Evolutionary conservation across 768 basidiomycete genomes (phyloP).

Genomic region (Tephrocybe sp.): DNA sequence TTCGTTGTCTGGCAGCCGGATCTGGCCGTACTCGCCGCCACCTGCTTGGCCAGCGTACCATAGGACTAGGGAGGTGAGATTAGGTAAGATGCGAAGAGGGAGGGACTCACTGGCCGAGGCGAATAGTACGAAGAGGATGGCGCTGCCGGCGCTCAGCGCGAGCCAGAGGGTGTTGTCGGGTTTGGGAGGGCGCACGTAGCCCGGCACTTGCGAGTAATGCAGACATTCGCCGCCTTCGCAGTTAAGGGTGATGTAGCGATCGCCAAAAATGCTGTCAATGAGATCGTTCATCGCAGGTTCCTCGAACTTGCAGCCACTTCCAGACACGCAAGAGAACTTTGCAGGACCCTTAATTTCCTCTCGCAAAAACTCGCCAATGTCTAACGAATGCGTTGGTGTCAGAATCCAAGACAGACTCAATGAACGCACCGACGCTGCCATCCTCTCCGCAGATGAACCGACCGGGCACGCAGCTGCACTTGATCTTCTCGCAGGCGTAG

Average conservation of each 20-base stretch:
- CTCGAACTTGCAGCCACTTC: constrained; percentile 82
- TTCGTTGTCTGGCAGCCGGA: constrained; percentile 80
- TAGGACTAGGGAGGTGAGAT: constrained; percentile 43
- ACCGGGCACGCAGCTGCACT: constrained; percentile 91
- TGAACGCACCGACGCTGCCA: constrained; percentile 80
- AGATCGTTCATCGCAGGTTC: constrained; percentile 97
- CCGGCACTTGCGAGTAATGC: constrained; percentile 91
- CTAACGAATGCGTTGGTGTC: constrained; percentile 35
- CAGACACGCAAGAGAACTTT: constrained; percentile 73
- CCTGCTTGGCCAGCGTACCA: constrained; percentile 90
- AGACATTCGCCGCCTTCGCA: constrained; percentile 94
- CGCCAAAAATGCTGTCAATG: constrained; percentile 93
- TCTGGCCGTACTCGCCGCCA: constrained; percentile 66
- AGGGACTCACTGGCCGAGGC: constrained; percentile 56
- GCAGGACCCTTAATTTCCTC: constrained; percentile 93
- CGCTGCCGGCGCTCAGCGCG: constrained; percentile 80
- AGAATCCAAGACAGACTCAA: neutral
- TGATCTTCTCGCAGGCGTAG: constrained; percentile 81
- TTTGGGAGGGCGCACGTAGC: constrained; percentile 81
- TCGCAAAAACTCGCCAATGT: constrained; percentile 90
- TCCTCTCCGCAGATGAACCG: constrained; percentile 95
- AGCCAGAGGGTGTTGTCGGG: constrained; percentile 84
- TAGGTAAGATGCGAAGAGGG: neutral
- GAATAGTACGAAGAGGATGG: constrained; percentile 71
- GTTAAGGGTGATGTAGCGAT: constrained; percentile 81